Evolutionary conservation across 768 basidiomycete species (phyloP), one percentile per base, ranked within the genome.

Genomic region (Rhizopogon vinicolor): DNA sequence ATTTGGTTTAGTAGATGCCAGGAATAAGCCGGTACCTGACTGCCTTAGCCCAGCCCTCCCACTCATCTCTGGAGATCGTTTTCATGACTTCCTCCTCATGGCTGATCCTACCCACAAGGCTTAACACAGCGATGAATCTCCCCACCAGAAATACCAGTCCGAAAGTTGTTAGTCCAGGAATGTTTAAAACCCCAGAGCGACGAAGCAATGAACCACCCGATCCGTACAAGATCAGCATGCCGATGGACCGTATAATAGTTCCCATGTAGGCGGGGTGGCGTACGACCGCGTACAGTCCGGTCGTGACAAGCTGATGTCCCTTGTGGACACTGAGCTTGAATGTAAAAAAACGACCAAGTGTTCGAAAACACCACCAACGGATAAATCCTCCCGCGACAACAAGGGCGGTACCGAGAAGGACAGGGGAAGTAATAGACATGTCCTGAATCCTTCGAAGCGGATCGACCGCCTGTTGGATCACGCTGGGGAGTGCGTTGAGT

Each of bases 241-340:
- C 58, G 18, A 35, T 31, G n/a, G 51, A 45, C 16, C 14, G 35
- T 37, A 67, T 35, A 1, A 57, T n/a, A 12, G 44, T 66, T 19
- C 74, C 75, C 9, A 70, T 68, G 58, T 78, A 78, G 60, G 73
- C 72, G 37, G 77, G 76, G 56, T 78, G 76, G 43, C 77, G 71
- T 5, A 75, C 74, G 67, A 71, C 71, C 18, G 73, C 63, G 53
- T 78, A 78, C 1, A 75, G 76, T 1, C 75, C 75, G 19, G 65
- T 60, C 2, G 72, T 76, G 54, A 78, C 63, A 41, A 78, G 72
- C 53, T 67, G 64, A 59, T 78, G 77, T 54, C 72, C 65, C 1
- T 66, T 70, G 8, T 67, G 72, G 42, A 76, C 73, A 37, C 72
- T 70, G 42, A 77, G 71, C 45, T 77, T 73, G 52, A 77, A 77